A percentile compares a stretch with the other conserved stretches of the same genome.
phyloP scores from a whole-genome alignment of 257 asterid genomes.

The Przewalskia tangutica region DNA sequence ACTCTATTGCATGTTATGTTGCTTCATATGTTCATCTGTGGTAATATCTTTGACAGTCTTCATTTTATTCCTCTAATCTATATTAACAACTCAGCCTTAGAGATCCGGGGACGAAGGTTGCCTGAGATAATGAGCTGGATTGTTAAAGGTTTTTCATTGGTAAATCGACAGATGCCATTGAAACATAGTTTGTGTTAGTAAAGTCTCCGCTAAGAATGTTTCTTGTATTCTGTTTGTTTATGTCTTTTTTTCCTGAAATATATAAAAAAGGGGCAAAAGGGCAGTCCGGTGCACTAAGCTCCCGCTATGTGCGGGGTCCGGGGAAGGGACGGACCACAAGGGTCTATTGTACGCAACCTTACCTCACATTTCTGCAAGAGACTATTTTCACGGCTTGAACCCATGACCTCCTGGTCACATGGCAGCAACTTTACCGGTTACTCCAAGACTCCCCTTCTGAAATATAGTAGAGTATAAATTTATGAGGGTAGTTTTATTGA shows the following conservation, averaged over 20 bases:
- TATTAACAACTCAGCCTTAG: neutral
- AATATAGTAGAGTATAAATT: neutral
- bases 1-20: neutral
- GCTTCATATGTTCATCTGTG: neutral
- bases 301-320: too few species aligned
- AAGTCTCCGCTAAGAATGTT: neutral
- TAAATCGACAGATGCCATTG: neutral
- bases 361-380: too few species aligned
- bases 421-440: too few species aligned
- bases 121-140: neutral
- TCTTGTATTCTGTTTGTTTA: neutral
- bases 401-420: too few species aligned
- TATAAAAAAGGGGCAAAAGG: too few species aligned
- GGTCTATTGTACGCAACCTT: too few species aligned
- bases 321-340: too few species aligned
- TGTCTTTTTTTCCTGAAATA: neutral
- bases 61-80: neutral
- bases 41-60: neutral
- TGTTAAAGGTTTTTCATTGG: neutral
- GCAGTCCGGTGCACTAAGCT: too few species aligned
- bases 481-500: neutral
- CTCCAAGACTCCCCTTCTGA: neutral
- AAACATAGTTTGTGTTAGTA: neutral
- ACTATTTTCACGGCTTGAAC: too few species aligned
- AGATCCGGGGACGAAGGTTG: neutral